These are phyloP conservation scores for Microbotryum lychnidis-dioicae DNA, from an alignment of 1,284 basidiomycete genomes.

Conservation along the genomic window DNA sequence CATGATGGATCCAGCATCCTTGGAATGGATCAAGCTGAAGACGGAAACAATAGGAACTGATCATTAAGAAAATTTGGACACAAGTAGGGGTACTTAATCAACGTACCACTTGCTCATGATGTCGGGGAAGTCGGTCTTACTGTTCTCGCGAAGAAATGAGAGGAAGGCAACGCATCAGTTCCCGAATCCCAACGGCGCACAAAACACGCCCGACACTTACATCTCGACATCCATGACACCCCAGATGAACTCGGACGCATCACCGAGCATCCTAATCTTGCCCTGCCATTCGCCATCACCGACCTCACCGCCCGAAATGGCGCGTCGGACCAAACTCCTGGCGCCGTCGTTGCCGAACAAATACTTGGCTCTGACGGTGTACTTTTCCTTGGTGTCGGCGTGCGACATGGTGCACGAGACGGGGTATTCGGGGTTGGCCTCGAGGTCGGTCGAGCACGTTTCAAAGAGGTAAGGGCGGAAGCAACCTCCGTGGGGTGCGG, in stretches of 20 bases:
- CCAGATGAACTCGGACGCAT: constrained; percentile 41
- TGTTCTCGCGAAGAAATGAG: neutral
- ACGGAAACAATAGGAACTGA: neutral
- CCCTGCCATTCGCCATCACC: constrained; percentile 36
- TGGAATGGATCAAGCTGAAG: constrained; percentile 35
- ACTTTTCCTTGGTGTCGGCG: constrained; percentile 21
- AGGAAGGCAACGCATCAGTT: neutral
- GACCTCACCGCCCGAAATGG: constrained; percentile 33
- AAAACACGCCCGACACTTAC: constrained; percentile 8
- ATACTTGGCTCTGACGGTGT: constrained; percentile 40
- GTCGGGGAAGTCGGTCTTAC: constrained; percentile 34
- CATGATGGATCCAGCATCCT: constrained; percentile 37
- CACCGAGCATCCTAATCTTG: constrained; percentile 38
- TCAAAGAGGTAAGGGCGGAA: constrained; percentile 33
- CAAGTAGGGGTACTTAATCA: neutral
- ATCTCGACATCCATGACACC: constrained; percentile 33
- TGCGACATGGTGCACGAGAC: constrained; percentile 18
- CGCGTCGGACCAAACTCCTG: constrained; percentile 37
- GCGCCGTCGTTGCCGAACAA: constrained; percentile 43
- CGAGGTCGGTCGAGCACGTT: constrained; percentile 30
- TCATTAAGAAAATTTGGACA: neutral
- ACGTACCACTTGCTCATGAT: constrained; percentile 27
- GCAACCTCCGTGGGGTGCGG: constrained; percentile 33
- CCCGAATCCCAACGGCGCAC: neutral
- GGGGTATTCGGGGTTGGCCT: constrained; percentile 24